These are phyloP conservation scores for Candida coleopterorum DNA, from an alignment of 805 yeast genomes.

Conservation along the genomic window DNA sequence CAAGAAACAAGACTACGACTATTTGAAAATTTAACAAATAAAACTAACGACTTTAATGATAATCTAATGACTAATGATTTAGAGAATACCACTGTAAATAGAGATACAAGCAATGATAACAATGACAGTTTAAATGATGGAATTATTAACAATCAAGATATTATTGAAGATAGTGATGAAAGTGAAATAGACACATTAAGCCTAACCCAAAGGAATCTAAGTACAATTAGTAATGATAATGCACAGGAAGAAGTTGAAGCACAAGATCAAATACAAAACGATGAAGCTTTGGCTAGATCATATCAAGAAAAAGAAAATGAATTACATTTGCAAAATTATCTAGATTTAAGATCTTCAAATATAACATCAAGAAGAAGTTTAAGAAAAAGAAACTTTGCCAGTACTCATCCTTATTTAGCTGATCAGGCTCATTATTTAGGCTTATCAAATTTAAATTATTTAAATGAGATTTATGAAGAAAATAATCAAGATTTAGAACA, in stretches of 20 bases:
- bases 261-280: background rate
- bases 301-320: conserved; percentile 8
- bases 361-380: conserved; percentile 23
- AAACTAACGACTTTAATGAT: background rate
- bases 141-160: background rate
- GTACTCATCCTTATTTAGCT: conserved; percentile 41
- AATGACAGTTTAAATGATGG: too few species aligned
- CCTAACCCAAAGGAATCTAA: background rate
- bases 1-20: conserved; percentile 1
- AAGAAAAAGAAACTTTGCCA: conserved; percentile 38
- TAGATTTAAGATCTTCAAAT: conserved; percentile 6
- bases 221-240: background rate
- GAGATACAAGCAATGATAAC: too few species aligned
- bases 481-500: conserved; percentile 25
- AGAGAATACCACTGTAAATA: background rate
- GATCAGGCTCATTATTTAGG: conserved; percentile 44
- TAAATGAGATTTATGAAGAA: conserved; percentile 36
- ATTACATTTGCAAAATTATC: conserved; percentile 7
- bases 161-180: conserved; percentile 7
- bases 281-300: background rate
- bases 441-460: conserved; percentile 27
- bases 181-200: conserved; percentile 2
- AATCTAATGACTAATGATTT: background rate
- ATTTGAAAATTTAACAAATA: background rate
- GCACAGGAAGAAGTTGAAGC: background rate